Percentiles rank a stretch among this genome's conserved stretches.
Evolutionary conservation across 2,329 filamentous ascomycete species (phyloP).

Genomic region (Colletotrichum viniferum): DNA sequence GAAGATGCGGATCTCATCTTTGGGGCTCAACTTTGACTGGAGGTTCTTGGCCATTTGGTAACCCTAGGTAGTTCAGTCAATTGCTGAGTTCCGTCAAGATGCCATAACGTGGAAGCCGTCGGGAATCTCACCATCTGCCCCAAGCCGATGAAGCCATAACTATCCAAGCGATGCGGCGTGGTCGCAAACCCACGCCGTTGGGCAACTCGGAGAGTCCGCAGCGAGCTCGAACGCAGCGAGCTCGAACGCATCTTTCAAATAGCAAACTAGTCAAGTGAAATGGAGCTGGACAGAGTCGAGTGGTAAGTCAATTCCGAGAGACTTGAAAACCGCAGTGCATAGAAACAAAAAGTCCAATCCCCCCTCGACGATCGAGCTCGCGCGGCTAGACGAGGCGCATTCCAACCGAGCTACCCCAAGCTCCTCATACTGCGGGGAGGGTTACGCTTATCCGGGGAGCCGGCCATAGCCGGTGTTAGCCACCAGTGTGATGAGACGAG

Average conservation of each 20-base stretch:
- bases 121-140: conserved; percentile 59
- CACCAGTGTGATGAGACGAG: conserved; percentile 3
- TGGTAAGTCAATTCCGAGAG: background rate
- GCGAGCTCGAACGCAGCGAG: background rate
- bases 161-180: conserved; percentile 51
- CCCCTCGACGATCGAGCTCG: background rate
- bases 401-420: background rate
- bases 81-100: background rate
- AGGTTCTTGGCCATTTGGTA: conserved; percentile 69
- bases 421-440: background rate
- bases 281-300: background rate
- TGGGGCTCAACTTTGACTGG: conserved; percentile 57
- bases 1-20: conserved; percentile 57
- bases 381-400: background rate
- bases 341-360: background rate
- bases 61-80: conserved; percentile 42
- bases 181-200: conserved; percentile 56
- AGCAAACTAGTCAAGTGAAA: background rate
- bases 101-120: conserved; percentile 23
- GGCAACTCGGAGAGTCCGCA: conserved; percentile 31
- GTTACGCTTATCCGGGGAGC: conserved; percentile 29
- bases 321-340: background rate
- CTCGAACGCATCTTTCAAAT: background rate
- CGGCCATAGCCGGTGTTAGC: conserved; percentile 39
- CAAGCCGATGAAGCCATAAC: conserved; percentile 64